Evolutionary conservation across 2,329 filamentous ascomycete genomes (phyloP).

Genomic region (Hawksworthiomyces lignivorus): DNA sequence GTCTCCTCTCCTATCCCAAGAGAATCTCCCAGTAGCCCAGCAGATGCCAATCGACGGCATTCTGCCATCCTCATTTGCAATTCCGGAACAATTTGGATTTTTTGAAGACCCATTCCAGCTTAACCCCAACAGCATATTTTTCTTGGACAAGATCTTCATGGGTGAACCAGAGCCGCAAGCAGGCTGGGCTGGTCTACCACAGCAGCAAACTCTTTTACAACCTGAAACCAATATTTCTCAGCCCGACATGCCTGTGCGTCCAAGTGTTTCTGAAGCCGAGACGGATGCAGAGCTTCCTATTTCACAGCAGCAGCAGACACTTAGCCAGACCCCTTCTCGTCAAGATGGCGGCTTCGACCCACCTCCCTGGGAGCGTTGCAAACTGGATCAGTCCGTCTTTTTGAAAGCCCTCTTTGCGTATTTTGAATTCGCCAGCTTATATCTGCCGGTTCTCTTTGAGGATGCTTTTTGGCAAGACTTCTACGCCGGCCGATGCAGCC

Average conservation of each 20-base stretch:
- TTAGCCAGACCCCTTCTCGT: background rate
- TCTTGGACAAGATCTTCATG: constrained; percentile 20
- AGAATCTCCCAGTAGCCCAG: no score
- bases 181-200: background rate
- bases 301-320: background rate
- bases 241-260: no score
- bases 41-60: no score
- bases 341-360: constrained; percentile 7
- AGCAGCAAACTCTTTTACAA: no score
- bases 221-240: no score
- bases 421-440: constrained; percentile 17
- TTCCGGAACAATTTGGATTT: constrained; percentile 7
- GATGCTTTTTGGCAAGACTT: constrained; percentile 22
- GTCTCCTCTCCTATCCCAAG: no score
- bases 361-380: constrained; percentile 8
- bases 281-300: no score
- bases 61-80: no score
- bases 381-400: constrained; percentile 7
- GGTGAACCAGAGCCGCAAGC: background rate
- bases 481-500: constrained; percentile 14
- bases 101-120: constrained; percentile 15
- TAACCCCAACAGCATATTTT: constrained; percentile 18
- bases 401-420: constrained; percentile 16
- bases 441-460: constrained; percentile 17
- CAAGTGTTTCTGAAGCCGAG: no score